These are phyloP conservation scores for Heritiera littoralis DNA, from an alignment of 345 rosid species.

Conservation along the genomic window DNA sequence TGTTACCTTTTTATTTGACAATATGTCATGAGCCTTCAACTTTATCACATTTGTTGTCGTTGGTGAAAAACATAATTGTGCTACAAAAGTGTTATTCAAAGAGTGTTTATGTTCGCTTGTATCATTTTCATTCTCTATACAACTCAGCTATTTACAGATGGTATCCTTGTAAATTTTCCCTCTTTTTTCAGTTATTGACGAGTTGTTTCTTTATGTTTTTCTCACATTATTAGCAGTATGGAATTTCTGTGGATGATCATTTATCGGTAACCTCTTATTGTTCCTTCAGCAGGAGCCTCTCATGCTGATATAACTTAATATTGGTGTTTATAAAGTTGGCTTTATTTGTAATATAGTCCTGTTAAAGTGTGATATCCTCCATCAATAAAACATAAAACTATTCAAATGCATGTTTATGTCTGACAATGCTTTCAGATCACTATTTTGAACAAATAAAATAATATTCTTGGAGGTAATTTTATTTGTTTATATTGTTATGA, in stretches of 20 bases:
- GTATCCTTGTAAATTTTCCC: neutral
- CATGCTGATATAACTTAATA: neutral
- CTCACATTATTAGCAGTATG: neutral
- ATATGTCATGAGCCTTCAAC: neutral
- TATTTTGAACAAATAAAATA: neutral
- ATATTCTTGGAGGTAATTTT: neutral
- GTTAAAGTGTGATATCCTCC: neutral
- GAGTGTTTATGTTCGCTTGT: neutral
- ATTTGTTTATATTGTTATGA: neutral
- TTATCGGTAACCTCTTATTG: neutral
- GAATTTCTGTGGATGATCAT: neutral
- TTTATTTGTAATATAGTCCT: neutral
- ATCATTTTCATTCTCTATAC: neutral
- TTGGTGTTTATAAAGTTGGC: too few relatives aligned
- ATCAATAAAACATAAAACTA: neutral
- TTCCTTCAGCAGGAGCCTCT: neutral
- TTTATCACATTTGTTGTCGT: neutral
- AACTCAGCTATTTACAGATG: neutral
- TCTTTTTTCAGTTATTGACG: neutral
- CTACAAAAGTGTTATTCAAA: neutral
- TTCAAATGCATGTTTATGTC: neutral
- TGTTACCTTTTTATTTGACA: neutral
- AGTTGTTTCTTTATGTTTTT: constrained; percentile 3
- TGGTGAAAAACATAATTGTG: neutral
- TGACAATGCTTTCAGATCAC: neutral